Evolutionary conservation across 371 early-diverging fungal species (phyloP), one percentile per base, ranked within the genome.

Genomic region (Basidiobolus meristosporus): DNA sequence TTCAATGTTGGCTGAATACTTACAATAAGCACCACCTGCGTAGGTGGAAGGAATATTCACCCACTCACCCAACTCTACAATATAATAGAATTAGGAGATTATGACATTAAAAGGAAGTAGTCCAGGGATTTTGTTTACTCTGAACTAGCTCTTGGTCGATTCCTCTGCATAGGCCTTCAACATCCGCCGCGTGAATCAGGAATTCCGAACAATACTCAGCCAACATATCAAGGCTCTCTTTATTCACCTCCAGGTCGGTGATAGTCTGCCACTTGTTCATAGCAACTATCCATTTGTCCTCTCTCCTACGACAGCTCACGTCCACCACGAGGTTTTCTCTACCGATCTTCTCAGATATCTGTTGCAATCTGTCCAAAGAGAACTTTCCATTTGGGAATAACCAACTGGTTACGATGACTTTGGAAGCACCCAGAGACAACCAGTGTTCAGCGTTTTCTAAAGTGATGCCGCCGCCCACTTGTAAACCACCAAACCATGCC

Each of bases 261-360:
- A 82, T 65, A 0, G 82, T 87, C 56, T 91, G 92, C 97, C 97
- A 96, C 49, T 88, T 81, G 55, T 93, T 72, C 87, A 90, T 92
- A 7, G 93, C 92, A 6, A 96, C 90, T 2, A 82, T 46, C 93
- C 91, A 96, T 39, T 68, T 65, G 42, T 67, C 57, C n/a, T 54
- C 71, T 7, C 56, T 54, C 38, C 63, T 57, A 38, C 87, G 70
- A 57, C 92, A 93, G 52, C 91, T 86, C 38, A 95, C 65, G 57
- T 96, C 97, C 1, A 96, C 84, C 1, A 97, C 92, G 12, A 93
- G 53, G 17, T 57, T 53, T 1, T 88, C 83, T 47, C 67, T 77
- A 4, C 91, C 90, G 3, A 93, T 68, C 11, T 41, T 46, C 7
- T 60, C 49, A 11, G 60, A 57, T 11, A 97, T 45, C 14, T 54